These are phyloP conservation scores for Colletotrichum sp. DNA, from an alignment of 2,329 filamentous ascomycete species.

Conservation along the genomic window DNA sequence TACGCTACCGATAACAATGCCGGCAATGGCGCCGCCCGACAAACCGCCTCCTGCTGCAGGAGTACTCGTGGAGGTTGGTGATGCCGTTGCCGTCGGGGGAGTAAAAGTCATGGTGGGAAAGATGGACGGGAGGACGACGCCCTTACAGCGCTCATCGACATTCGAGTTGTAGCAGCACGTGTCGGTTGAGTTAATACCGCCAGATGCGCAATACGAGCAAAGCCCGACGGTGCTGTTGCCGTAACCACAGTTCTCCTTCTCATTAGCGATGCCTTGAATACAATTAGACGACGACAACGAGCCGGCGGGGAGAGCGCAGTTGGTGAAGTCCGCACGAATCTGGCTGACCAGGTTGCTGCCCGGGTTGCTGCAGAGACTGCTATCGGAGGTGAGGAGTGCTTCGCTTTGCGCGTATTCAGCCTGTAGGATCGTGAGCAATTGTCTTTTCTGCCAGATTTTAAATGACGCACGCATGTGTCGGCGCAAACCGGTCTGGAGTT, in stretches of 20 bases:
- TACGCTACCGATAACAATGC: conserved; percentile 84
- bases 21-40: conserved; percentile 88
- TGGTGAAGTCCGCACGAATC: conserved; percentile 90
- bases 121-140: conserved; percentile 79
- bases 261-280: conserved; percentile 78
- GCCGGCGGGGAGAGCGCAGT: conserved; percentile 82
- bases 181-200: conserved; percentile 89
- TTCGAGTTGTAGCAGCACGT: conserved; percentile 90
- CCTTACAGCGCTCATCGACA: conserved; percentile 73
- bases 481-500: conserved; percentile 82
- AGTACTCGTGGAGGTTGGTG: conserved; percentile 34
- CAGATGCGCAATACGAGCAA: conserved; percentile 84
- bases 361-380: conserved; percentile 72
- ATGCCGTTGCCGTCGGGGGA: conserved; percentile 50
- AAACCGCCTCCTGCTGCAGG: conserved; percentile 49
- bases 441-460: not conserved
- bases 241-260: conserved; percentile 88
- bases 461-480: conserved; percentile 76
- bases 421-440: conserved; percentile 44
- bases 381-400: conserved; percentile 79
- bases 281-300: conserved; percentile 77
- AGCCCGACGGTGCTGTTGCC: conserved; percentile 73
- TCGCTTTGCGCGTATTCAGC: conserved; percentile 89
- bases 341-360: conserved; percentile 71
- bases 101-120: conserved; percentile 70